Conservation (phyloP, 768 basidiomycete genomes). For the Tephrocybe sp. region DNA sequence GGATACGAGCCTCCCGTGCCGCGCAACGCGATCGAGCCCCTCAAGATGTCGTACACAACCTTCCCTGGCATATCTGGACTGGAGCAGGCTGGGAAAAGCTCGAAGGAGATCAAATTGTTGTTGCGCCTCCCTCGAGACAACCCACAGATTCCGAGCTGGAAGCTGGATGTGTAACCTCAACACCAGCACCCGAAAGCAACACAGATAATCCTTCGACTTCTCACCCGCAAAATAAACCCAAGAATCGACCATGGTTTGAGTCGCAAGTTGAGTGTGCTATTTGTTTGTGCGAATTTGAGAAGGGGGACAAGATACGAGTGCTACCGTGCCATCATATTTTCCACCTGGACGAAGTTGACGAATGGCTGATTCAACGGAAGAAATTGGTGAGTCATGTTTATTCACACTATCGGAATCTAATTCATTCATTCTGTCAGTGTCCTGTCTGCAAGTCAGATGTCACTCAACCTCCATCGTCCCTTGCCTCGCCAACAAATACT, state of each 20-base stretch:
- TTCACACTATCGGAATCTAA: background rate
- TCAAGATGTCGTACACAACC: conserved; percentile 71
- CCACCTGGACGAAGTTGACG: conserved; percentile 88
- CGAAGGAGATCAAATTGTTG: conserved; percentile 39
- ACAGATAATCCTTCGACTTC: conserved; percentile 41
- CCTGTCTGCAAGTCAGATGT: conserved; percentile 94
- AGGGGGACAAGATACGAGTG: conserved; percentile 88
- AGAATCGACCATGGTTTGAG: conserved; percentile 73
- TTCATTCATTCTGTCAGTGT: conserved; percentile 50
- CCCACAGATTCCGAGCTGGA: conserved; percentile 40
- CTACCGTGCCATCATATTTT: conserved; percentile 95
- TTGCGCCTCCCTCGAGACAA: conserved; percentile 20
- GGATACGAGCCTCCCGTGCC: conserved; percentile 79
- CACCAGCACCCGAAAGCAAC: conserved; percentile 15
- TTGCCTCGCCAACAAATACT: background rate
- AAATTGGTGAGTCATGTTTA: conserved; percentile 68
- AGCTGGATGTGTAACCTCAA: conserved; percentile 26
- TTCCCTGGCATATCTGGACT: conserved; percentile 86
- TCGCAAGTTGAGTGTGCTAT: conserved; percentile 89
- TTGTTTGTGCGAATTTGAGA: conserved; percentile 83
- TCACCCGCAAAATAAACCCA: conserved; percentile 24
- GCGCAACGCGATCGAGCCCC: conserved; percentile 85
- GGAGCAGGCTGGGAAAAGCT: conserved; percentile 82
- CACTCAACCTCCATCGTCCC: conserved; percentile 50
- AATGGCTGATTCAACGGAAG: conserved; percentile 91